Base-by-base conservation (phyloP, 805 yeast genomes). In the Lachancea mirantina region DNA sequence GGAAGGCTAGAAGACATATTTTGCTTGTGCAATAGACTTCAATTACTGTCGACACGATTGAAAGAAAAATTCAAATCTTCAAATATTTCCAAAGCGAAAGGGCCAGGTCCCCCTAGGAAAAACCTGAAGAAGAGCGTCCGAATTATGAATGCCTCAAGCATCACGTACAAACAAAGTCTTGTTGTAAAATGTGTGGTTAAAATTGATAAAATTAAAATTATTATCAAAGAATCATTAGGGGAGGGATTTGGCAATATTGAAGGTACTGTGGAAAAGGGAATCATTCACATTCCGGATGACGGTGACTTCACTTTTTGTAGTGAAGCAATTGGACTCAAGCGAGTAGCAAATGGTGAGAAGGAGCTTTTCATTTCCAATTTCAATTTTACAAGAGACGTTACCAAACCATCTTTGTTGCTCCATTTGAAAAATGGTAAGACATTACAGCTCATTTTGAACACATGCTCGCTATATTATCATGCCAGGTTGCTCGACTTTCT, bases 381-480 rank as follows among this genome's bases (percentile, higher is more conserved):
- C 1, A 59, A 67, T 7, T 60, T 55, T 39, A 43, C 49, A 9
- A 59, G 57, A 26, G 62, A 59, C 31, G 45, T 46, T 22, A 53
- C 56, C 8, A 44, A 52, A 6, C 76, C 76, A 1, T 50, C 65
- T 35, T 39, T 72, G 1, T 64, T 65, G 2, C 34, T 68, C 10
- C 65, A 64, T 29, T 40, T 61, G 4, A 57, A 54, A 17, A 45
- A 57, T 7, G 58, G 57, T 5, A 57, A 60, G 8, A 51, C 50
- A 3, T 32, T n/a, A n/a, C n/a, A n/a, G n/a, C n/a, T n/a, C n/a
- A n/a, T n/a, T n/a, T n/a, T n/a, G n/a, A n/a, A n/a, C n/a, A n/a
- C n/a, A n/a, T n/a, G n/a, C n/a, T 42, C 59, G 4, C 6, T 79
- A 2, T 74, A 76, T 24, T 82, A 81, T 43, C 70, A 75, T 43